Evolutionary conservation across 2,329 filamentous ascomycete species (phyloP), one percentile per base, ranked within the genome.

Genomic region (Cercospora brassicicola): DNA sequence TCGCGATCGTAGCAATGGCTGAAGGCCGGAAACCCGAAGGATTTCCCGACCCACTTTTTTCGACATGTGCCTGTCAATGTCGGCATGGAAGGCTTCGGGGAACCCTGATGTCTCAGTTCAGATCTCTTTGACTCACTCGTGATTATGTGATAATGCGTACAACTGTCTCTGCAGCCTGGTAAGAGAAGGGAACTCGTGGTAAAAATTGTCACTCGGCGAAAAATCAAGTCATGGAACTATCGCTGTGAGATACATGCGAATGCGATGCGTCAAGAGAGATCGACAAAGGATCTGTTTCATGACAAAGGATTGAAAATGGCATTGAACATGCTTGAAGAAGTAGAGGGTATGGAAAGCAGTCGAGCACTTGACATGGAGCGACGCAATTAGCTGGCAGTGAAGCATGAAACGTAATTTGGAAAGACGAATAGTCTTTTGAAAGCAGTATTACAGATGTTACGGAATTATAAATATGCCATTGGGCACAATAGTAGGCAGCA

Each of bases 1-100:
- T 33, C 28, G 28, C 28, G 15, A 23, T 33, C 15, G 15, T 33
- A 59, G 15, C 56, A n/a, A 5, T 30, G 9, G 28, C 11, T n/a
- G 56, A 23, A 59, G 28, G 20, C 56, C 56, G 56, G 56, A 59
- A 59, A 39, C 56, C 56, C 56, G 56, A 59, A 59, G 56, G 56
- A 59, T 59, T 59, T 18, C 36, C 56, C 56, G 56, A 39, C 56
- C 31, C 28, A 59, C 56, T 59, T 59, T 59, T 59, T 33, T 10
- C 7, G 5, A 4, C 9, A 18, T 23, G n/a, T 48, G 45, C 20
- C 9, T 48, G 18, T 48, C n/a, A 20, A 23, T 18, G 18, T 48
- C 18, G 23, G 18, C 18, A 48, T 2, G 18, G 20, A 0, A 20
- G 2, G 18, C 45, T 23, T 10, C 45, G 20, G 45, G 15, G 10